Evolutionary conservation across 768 basidiomycete species (phyloP).

Genomic region (Phylloporus arenicola): DNA sequence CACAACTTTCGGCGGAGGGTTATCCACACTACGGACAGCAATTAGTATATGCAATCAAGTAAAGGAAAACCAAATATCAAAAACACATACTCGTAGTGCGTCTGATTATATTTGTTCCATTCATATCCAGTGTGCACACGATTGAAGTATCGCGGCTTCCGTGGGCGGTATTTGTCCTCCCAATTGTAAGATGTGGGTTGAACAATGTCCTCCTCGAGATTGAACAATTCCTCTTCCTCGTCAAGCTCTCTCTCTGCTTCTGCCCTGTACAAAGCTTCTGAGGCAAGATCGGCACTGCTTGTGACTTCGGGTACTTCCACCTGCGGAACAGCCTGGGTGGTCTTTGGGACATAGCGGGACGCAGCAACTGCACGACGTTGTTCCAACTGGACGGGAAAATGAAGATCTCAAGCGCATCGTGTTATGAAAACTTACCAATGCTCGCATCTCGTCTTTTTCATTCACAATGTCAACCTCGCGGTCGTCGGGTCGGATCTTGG

Average conservation of each 20-base stretch:
- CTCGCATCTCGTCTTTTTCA: slow-evolving; percentile 56
- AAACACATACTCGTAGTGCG: slow-evolving; percentile 83
- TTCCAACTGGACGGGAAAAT: slow-evolving; percentile 43
- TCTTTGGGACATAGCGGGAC: slow-evolving; percentile 84
- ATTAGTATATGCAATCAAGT: slow-evolving; percentile 4
- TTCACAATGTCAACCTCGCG: slow-evolving; percentile 74
- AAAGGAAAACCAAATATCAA: not conserved
- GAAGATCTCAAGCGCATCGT: not conserved
- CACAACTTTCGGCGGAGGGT: slow-evolving; percentile 98
- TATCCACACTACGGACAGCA: slow-evolving; percentile 68
- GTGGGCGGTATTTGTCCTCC: slow-evolving; percentile 97
- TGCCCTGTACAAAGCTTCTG: slow-evolving; percentile 85
- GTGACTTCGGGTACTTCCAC: slow-evolving; percentile 49
- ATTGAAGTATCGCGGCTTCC: slow-evolving; percentile 98
- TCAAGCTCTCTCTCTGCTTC: slow-evolving; percentile 92
- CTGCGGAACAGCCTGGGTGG: slow-evolving; percentile 55
- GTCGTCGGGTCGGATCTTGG: slow-evolving; percentile 68
- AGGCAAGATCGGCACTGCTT: slow-evolving; percentile 70
- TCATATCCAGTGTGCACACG: slow-evolving; percentile 98
- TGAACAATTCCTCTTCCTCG: slow-evolving; percentile 94
- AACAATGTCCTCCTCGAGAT: slow-evolving; percentile 81
- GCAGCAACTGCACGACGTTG: slow-evolving; percentile 78
- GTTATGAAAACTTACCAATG: slow-evolving; percentile 46
- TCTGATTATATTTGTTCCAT: slow-evolving; percentile 99
- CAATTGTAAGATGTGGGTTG: slow-evolving; percentile 89